Evolutionary conservation across 257 asterid genomes (phyloP), one percentile per base, ranked within the genome.

Genomic region (Jaltomata sinuosa): DNA sequence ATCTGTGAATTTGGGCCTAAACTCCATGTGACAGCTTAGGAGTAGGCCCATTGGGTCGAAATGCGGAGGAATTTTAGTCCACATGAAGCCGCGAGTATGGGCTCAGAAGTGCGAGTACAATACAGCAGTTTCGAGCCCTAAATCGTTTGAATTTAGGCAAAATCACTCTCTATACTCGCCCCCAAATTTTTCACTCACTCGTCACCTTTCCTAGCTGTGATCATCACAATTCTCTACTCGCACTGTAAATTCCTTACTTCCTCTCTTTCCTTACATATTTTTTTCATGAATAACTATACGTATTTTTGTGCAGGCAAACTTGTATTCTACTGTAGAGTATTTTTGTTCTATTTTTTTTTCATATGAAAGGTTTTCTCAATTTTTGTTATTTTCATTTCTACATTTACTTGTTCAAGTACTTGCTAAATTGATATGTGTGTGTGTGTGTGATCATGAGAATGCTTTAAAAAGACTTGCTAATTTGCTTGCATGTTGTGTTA

Each of bases 101-200:
- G 14, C 31, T 22, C 79, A 64, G 8, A 40, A n/a, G 11, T 77
- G 89, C 91, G 88, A 87, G 90, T 89, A 91, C 87, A 47, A 12
- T 38, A 82, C 54, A 18, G 25, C 65, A 62, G 47, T 55, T 19
- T 72, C 69, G 10, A 76, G 79, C 85, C 89, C 89, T 80, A 76
- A 54, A n/a, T 71, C 49, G 49, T 52, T 71, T 25, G 19, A 79
- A 83, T 85, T 72, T 12, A 25, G 22, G 34, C 52, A 80, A 80
- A 59, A 84, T 34, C 84, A 72, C 64, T 72, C 79, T 72, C 45
- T 14, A 81, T 87, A 78, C 90, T 89, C 92, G 89, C 93, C 87
- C 89, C 90, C 88, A 84, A 87, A 86, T 76, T 29, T 82, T 45
- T n/a, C n/a, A n/a, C n/a, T n/a, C n/a, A n/a, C n/a, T n/a, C n/a